Base-by-base conservation (phyloP, 2,329 filamentous ascomycete species). In the Uncinocarpus reesii region DNA sequence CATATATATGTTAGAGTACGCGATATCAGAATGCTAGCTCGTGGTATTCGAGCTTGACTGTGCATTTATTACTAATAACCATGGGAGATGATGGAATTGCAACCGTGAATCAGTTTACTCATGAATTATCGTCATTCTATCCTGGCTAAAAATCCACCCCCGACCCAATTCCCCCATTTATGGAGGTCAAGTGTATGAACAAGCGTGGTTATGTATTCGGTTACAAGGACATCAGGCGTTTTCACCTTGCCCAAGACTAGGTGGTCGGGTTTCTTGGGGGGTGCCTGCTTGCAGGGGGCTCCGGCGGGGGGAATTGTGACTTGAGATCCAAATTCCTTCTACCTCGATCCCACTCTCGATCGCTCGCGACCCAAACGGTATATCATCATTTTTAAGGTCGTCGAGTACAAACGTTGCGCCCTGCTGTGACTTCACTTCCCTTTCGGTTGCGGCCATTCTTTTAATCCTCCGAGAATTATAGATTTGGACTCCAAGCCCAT, bases 301-400 rank as follows among this genome's bases (percentile, higher is more conserved):
- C 21, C 55, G 57, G 3, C 49, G 47, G 10, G 62, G 65, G 47
- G 62, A 65, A 45, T 60, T 66, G 21, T 71, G 71, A 44, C 71
- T 69, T 20, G 79, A 81, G 42, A 84, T 79, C 81, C 84, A 87
- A 43, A 95, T 88, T 3, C 87, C 89, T 54, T 94, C 86, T 6
- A 94, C 78, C 61, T 90, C 78, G 36, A 93, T 73, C 4, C 88
- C 88, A 56, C 78, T 84, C 62, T 95, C 83, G 40, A 95, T 78
- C 5, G 89, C 89, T 56, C 84, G 80, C 46, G 92, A 79, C 16
- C 90, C 89, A 59, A 95, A 95, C 0, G 87, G 88, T 29, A 93
- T 78, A 7, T 86, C 81, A 43, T 78, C 71, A 41, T 65, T 64
- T 53, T 65, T 67, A 6, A 85, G 81, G 43, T 77, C 71, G 42